A percentile compares a stretch with the other conserved stretches of the same genome.
These are phyloP conservation scores for Chlorella sorokiniana DNA, from an alignment of 139 green algal genomes.

Conservation along the genomic window DNA sequence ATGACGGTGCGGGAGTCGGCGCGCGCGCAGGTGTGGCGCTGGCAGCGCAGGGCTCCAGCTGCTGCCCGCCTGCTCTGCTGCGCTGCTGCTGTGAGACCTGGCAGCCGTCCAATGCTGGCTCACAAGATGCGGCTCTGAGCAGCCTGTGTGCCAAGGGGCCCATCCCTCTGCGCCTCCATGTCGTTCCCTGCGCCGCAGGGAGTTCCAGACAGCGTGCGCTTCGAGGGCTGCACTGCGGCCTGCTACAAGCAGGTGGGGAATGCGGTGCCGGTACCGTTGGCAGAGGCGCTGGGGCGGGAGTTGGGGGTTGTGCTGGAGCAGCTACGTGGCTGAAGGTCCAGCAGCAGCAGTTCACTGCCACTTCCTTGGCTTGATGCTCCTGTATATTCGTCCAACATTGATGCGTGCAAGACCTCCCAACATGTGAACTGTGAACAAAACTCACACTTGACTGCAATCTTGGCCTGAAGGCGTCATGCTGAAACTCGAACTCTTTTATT, in stretches of 20 bases:
- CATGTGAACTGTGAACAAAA: too few relatives aligned
- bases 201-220: background rate
- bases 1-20: conserved; percentile 9
- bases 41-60: background rate
- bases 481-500: too few relatives aligned
- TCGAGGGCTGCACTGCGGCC: background rate
- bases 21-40: conserved; percentile 2
- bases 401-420: too few relatives aligned
- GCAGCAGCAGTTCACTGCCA: background rate
- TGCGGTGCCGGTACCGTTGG: conserved; percentile 19
- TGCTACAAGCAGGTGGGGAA: conserved; percentile 27
- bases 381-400: too few relatives aligned
- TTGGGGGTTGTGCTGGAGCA: background rate
- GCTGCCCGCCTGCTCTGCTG: background rate
- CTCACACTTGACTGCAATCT: too few relatives aligned
- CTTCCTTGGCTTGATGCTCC: too few relatives aligned
- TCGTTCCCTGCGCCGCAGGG: background rate
- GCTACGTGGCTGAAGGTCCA: background rate
- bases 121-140: too few relatives aligned
- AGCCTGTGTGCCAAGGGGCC: too few relatives aligned
- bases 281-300: background rate
- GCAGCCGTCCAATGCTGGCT: background rate
- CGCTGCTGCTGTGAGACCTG: background rate
- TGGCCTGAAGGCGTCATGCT: too few relatives aligned
- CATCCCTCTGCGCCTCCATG: background rate